These are phyloP conservation scores for Clathrospora elynae DNA, from an alignment of 2,329 filamentous ascomycete genomes.

Conservation along the genomic window DNA sequence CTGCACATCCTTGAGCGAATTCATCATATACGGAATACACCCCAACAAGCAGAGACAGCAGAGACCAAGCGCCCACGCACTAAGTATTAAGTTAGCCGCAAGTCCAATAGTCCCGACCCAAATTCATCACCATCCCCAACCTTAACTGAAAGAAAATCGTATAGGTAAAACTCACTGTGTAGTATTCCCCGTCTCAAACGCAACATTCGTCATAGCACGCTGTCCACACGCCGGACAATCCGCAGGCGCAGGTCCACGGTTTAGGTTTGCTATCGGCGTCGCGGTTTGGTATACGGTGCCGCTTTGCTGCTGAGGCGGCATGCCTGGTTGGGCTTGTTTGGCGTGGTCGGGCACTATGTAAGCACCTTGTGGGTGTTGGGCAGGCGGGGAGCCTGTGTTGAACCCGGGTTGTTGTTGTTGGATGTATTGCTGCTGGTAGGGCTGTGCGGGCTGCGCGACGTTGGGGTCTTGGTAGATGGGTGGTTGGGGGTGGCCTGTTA, in stretches of 20 bases:
- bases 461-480: constrained; percentile 45
- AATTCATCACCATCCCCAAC: no score
- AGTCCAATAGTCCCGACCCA: no score
- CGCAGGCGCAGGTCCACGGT: constrained; percentile 49
- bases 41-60: constrained; percentile 54
- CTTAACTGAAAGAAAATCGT: not conserved
- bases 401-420: constrained; percentile 13
- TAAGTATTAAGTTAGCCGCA: no score
- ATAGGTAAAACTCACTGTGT: constrained; percentile 47
- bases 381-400: constrained; percentile 32
- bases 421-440: constrained; percentile 25
- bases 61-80: constrained; percentile 54
- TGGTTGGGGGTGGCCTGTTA: constrained; percentile 34
- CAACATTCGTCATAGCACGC: constrained; percentile 47
- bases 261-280: constrained; percentile 42
- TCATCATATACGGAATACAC: constrained; percentile 57
- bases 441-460: no score
- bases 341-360: constrained; percentile 21
- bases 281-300: constrained; percentile 45
- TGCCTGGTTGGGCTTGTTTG: constrained; percentile 34
- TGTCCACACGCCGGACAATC: constrained; percentile 56
- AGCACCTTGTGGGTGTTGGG: constrained; percentile 30
- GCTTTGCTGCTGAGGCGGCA: constrained; percentile 43
- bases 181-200: constrained; percentile 46
- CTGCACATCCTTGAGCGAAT: constrained; percentile 55